Percentiles rank a stretch among this genome's conserved stretches.
phyloP scores from a whole-genome alignment of 352 stramenopile genomes.

The Phytophthora pseudosyringae region DNA sequence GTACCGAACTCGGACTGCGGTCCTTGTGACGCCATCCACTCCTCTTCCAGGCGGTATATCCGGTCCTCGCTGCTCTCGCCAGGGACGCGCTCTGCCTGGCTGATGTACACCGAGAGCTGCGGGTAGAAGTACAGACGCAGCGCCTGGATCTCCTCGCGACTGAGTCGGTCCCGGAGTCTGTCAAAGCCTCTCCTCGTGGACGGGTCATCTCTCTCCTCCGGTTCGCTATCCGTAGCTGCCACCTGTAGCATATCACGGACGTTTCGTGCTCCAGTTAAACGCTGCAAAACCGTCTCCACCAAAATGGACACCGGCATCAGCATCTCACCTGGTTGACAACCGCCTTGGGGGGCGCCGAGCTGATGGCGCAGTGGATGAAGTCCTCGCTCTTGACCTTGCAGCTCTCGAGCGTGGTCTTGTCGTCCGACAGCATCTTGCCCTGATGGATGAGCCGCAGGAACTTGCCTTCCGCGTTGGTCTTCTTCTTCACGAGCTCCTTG shows the following conservation, averaged over 20 bases:
- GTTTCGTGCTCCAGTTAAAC: slow-evolving; percentile 10
- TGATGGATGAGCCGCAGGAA: slow-evolving; percentile 89
- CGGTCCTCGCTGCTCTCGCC: slow-evolving; percentile 86
- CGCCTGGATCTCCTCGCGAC: slow-evolving; percentile 85
- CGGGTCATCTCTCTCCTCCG: slow-evolving; percentile 68
- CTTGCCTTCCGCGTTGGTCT: slow-evolving; percentile 78
- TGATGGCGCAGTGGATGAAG: slow-evolving; percentile 90
- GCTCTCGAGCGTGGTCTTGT: slow-evolving; percentile 72
- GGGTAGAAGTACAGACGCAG: slow-evolving; percentile 89
- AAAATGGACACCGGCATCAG: slow-evolving; percentile 1
- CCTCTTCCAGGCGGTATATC: slow-evolving; percentile 89
- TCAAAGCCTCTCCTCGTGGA: slow-evolving; percentile 74
- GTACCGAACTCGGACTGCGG: slow-evolving; percentile 89
- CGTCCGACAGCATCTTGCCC: slow-evolving; percentile 89
- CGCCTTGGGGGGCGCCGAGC: slow-evolving; percentile 73
- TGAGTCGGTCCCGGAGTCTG: slow-evolving; percentile 80
- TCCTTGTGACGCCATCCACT: slow-evolving; percentile 90
- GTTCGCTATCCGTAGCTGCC: slow-evolving; percentile 42
- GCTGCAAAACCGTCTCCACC: not conserved
- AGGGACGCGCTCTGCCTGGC: slow-evolving; percentile 73
- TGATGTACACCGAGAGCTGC: slow-evolving; percentile 86
- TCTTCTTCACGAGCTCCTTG: slow-evolving; percentile 81
- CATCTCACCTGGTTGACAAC: slow-evolving; percentile 75
- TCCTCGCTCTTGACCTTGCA: slow-evolving; percentile 85
- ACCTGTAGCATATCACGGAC: slow-evolving; percentile 25